A percentile compares a stretch with the other conserved stretches of the same genome.
Evolutionary conservation across 75 land plant genomes (phyloP).

Genomic region (Cryptomeria japonica): DNA sequence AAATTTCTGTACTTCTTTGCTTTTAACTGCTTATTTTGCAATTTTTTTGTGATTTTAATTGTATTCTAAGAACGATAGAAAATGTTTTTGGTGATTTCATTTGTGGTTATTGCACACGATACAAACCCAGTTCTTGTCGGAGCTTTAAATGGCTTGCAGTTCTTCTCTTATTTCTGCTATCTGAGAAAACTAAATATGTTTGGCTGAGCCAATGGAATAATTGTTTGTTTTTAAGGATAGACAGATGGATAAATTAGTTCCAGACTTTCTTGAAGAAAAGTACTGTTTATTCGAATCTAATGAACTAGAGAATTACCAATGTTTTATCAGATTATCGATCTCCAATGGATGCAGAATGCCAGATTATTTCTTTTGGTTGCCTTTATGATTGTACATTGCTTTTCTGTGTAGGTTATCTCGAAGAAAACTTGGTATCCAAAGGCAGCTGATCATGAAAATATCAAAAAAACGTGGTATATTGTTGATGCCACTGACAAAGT

Average conservation of each 20-base stretch:
- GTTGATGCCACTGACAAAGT: slow-evolving; percentile 94
- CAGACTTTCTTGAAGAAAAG: background rate
- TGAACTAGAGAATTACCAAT: no score
- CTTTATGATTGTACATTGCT: slow-evolving; percentile 9
- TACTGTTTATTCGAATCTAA: background rate
- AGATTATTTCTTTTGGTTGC: background rate
- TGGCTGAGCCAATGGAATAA: no score
- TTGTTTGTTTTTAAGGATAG: background rate
- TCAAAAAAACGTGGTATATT: slow-evolving; percentile 88
- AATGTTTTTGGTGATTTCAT: background rate
- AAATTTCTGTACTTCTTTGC: background rate
- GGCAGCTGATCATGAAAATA: slow-evolving; percentile 71
- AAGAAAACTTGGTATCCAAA: slow-evolving; percentile 92
- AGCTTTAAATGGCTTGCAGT: background rate
- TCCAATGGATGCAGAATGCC: background rate
- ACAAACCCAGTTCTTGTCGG: background rate
- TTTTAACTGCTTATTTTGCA: background rate
- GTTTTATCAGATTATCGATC: background rate
- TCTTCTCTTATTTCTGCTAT: background rate
- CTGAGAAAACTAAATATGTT: background rate
- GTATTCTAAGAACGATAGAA: background rate
- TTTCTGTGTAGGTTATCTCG: slow-evolving; percentile 71
- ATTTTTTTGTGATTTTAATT: background rate
- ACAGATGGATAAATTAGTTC: background rate
- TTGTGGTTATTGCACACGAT: no score